phyloP scores from a whole-genome alignment of 805 yeast species.

The Myxozyma mucilagina region DNA sequence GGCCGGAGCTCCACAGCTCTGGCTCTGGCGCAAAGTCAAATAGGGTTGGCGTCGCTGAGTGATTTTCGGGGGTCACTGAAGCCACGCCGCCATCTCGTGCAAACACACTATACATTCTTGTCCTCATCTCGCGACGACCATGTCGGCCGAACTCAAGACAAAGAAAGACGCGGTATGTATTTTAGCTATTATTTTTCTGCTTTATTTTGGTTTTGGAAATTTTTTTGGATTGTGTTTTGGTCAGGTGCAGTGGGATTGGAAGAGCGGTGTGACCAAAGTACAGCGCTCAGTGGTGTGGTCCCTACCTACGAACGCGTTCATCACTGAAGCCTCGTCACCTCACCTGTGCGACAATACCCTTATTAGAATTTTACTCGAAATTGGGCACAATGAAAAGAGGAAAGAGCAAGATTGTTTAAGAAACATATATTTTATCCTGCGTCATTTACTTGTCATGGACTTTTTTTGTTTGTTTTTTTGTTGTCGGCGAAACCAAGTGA shows the following conservation, averaged over 20 bases:
- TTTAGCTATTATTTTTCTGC: not conserved
- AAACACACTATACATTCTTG: not conserved
- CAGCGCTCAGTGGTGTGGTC: not conserved
- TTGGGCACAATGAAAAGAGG: too few species aligned
- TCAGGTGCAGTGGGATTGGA: not conserved
- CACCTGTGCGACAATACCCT: not conserved
- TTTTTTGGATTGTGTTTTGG: not conserved
- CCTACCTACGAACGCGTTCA: too few species aligned
- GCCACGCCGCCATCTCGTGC: not conserved
- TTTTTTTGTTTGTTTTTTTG: too few species aligned
- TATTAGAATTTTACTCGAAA: too few species aligned
- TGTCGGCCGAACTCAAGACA: slow-evolving; percentile 33
- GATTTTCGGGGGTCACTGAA: not conserved
- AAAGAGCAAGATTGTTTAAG: too few species aligned
- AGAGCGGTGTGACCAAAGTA: not conserved
- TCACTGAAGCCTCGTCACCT: not conserved
- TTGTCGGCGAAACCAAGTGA: too few species aligned
- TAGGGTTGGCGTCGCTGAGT: slow-evolving; percentile 4
- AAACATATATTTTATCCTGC: too few species aligned
- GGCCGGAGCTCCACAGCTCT: too few species aligned
- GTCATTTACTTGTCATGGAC: too few species aligned
- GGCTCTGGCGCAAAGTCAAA: too few species aligned
- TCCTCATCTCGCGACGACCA: not conserved
- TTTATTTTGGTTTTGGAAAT: not conserved
- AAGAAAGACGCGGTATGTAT: slow-evolving; percentile 42